A percentile compares a stretch with the other conserved stretches of the same genome.
Evolutionary conservation across 352 stramenopile genomes (phyloP).

Genomic region (Globisporangium solare): DNA sequence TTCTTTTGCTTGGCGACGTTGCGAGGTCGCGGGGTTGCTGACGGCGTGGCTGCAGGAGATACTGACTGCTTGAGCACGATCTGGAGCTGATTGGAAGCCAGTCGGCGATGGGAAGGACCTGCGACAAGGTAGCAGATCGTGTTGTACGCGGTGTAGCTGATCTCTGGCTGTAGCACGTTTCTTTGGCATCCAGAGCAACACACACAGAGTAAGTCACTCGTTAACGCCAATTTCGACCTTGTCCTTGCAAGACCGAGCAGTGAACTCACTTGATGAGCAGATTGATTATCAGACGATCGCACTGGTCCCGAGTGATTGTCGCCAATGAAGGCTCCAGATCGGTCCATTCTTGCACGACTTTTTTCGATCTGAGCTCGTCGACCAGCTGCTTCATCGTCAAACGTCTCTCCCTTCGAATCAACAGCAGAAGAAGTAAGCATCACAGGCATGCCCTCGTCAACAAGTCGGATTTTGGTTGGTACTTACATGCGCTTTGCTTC

Average conservation of each 20-base stretch:
- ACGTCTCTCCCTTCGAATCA: slow-evolving; percentile 37
- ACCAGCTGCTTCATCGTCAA: slow-evolving; percentile 69
- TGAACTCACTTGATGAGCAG: slow-evolving; percentile 23
- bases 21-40: no score
- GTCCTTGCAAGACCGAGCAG: no score
- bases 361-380: slow-evolving; percentile 58
- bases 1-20: slow-evolving; percentile 1
- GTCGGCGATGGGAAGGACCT: slow-evolving; percentile 29
- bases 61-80: slow-evolving; percentile 13
- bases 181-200: slow-evolving; percentile 13
- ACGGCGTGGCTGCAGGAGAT: background rate
- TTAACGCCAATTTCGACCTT: background rate
- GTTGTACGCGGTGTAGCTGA: slow-evolving; percentile 74
- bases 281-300: slow-evolving; percentile 50
- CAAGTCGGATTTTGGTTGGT: background rate
- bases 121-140: slow-evolving; percentile 69
- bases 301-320: slow-evolving; percentile 29
- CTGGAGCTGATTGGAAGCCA: slow-evolving; percentile 13
- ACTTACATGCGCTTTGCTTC: slow-evolving; percentile 48
- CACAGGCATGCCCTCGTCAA: background rate
- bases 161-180: slow-evolving; percentile 56
- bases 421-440: background rate
- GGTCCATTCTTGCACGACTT: slow-evolving; percentile 31
- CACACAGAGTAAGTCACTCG: background rate
- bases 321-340: slow-evolving; percentile 33